A percentile compares a stretch with the other conserved stretches of the same genome.
These are phyloP conservation scores for Barnettozyma botsteinii DNA, from an alignment of 805 yeast species.

Conservation along the genomic window DNA sequence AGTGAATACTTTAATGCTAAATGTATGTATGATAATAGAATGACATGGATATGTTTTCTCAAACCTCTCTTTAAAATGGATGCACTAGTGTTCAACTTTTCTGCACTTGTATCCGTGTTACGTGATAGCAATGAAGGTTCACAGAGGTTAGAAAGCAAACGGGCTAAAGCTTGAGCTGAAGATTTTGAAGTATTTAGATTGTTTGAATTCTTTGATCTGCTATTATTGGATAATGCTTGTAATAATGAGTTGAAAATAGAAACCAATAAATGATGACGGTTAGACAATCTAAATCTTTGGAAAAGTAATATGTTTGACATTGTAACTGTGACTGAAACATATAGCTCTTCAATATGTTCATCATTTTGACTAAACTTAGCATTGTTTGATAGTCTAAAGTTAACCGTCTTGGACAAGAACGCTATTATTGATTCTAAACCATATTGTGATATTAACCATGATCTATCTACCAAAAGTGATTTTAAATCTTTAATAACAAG, in stretches of 20 bases:
- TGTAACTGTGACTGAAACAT: constrained; percentile 37
- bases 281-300: constrained; percentile 64
- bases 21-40: constrained; percentile 54
- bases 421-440: constrained; percentile 50
- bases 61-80: constrained; percentile 52
- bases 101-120: too few relatives aligned
- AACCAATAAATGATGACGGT: constrained; percentile 66
- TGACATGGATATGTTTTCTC: constrained; percentile 55
- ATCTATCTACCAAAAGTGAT: constrained; percentile 38
- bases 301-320: constrained; percentile 56
- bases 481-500: constrained; percentile 28
- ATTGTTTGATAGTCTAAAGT: not conserved
- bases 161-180: constrained; percentile 45
- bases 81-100: constrained; percentile 46
- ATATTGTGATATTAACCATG: constrained; percentile 63
- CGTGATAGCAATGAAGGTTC: too few relatives aligned
- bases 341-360: constrained; percentile 10
- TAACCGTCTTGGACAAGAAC: constrained; percentile 28
- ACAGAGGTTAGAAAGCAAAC: constrained; percentile 64
- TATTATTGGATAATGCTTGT: constrained; percentile 36
- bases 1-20: constrained; percentile 47
- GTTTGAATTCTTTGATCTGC: constrained; percentile 8
- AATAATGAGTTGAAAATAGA: constrained; percentile 45
- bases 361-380: not conserved
- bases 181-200: constrained; percentile 22